Conservation (phyloP, 2,329 filamentous ascomycete species). For the Helotiales sp. region DNA sequence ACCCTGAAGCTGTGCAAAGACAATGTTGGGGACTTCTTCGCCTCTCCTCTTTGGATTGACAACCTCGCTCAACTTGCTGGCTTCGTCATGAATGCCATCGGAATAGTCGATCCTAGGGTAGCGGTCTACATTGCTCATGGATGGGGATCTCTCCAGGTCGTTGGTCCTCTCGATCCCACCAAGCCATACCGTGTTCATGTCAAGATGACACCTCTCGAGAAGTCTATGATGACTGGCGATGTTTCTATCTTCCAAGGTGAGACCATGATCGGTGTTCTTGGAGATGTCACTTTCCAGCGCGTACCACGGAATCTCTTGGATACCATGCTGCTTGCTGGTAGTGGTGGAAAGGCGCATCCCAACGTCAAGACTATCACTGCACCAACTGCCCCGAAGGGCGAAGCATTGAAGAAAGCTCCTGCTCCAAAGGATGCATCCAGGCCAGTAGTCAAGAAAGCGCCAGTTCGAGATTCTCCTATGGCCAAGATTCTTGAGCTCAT, state of each 20-base stretch:
- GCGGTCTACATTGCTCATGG: constrained; percentile 59
- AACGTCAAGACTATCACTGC: constrained; percentile 32
- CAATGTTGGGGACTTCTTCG: constrained; percentile 49
- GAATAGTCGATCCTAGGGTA: constrained; percentile 52
- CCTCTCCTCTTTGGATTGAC: constrained; percentile 56
- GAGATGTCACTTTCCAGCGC: constrained; percentile 18
- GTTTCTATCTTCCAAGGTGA: constrained; percentile 50
- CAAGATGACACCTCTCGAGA: constrained; percentile 43
- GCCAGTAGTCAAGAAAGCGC: constrained; percentile 34
- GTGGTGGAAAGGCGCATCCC: constrained; percentile 39
- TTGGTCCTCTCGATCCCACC: constrained; percentile 42
- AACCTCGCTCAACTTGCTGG: constrained; percentile 57
- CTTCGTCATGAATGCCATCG: constrained; percentile 58
- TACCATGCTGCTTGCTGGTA: neutral
- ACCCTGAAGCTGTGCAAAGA: constrained; percentile 44
- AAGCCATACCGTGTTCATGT: constrained; percentile 58
- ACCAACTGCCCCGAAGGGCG: neutral
- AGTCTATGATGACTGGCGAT: constrained; percentile 44
- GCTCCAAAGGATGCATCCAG: constrained; percentile 32
- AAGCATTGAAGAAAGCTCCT: neutral
- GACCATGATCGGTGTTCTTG: constrained; percentile 15
- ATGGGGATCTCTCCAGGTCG: constrained; percentile 53
- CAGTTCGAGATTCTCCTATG: neutral
- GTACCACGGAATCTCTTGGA: constrained; percentile 41
- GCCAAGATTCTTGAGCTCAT: constrained; percentile 64